phyloP scores from a whole-genome alignment of 768 basidiomycete genomes.

The Kwoniella europaea region DNA sequence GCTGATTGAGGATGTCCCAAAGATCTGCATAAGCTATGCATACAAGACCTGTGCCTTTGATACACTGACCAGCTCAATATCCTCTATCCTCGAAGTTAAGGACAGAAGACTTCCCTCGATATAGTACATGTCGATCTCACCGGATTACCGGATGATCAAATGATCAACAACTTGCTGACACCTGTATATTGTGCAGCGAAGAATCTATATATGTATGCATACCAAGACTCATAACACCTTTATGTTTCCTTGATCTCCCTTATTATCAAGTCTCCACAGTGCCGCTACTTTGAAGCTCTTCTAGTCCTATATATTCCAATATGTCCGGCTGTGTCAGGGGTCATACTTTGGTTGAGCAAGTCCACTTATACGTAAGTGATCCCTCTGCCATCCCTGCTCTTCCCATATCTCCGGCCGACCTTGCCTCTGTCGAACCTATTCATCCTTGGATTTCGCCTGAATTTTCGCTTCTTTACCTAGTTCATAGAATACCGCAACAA shows the following conservation, averaged over 20 bases:
- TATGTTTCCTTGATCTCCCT: too few species aligned
- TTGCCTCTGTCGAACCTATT: too few species aligned
- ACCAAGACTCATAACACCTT: too few species aligned
- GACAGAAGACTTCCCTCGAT: too few species aligned
- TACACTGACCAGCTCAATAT: too few species aligned
- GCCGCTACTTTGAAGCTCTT: too few species aligned
- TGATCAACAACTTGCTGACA: not conserved
- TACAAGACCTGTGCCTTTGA: too few species aligned
- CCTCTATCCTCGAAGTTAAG: too few species aligned
- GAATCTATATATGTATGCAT: not conserved
- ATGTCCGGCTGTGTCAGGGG: slow-evolving; percentile 10
- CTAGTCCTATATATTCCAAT: not conserved
- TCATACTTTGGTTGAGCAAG: slow-evolving; percentile 6
- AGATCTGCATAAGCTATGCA: too few species aligned
- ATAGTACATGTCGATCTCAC: not conserved
- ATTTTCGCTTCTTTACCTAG: not conserved
- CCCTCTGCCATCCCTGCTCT: not conserved
- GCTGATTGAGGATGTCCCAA: too few species aligned
- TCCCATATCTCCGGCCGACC: not conserved
- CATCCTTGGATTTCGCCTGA: not conserved
- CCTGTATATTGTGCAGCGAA: not conserved
- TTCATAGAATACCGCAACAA: not conserved
- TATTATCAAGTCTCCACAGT: too few species aligned
- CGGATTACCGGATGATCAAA: not conserved
- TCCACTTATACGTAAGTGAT: slow-evolving; percentile 1